Evolutionary conservation across 2,329 filamentous ascomycete genomes (phyloP), one percentile per base, ranked within the genome.

Genomic region (Aureobasidium pullulans): DNA sequence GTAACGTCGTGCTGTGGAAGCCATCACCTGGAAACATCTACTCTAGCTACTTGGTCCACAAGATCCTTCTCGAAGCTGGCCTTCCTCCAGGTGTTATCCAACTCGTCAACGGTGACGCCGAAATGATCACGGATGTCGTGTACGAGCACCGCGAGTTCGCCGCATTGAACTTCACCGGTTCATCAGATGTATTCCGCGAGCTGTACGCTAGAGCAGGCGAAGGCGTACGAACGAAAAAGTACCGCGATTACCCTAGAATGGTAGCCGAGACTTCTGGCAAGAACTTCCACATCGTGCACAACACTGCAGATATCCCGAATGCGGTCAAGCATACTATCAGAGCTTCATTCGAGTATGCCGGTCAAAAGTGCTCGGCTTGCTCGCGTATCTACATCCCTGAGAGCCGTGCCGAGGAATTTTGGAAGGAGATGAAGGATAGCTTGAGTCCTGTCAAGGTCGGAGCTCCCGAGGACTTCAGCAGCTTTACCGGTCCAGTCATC

Each of bases 231-330:
- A 65, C 64, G 3, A 68, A 69, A 16, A 70, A 64, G 3, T 74
- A 74, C 57, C 65, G 68, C 16, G 68, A 73, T 40, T 74, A 69
- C 66, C 78, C 78, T 1, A 70, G 77, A 1, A 69, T 81, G 32
- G 75, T 81, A 2, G 79, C 77, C 58, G 79, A 81, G 70, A 81
- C 78, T 0, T 74, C 76, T 53, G 79, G 79, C 54, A 81, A 81
- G 74, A 81, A 81, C 68, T 81, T 80, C 71, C 77, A 79, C 43
- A 66, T 81, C 19, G 62, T 81, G 37, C 79, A 81, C 66, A 62
- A 69, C 0, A 76, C 77, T 2, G 78, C 77, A 10, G 76, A 80
- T 60, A 64, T 80, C 44, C 66, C 69, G n/a, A 79, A 75, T 62
- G 77, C 77, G 0, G 77, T 71, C 9, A 66, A 74, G 40, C 73